Percentiles rank a stretch among this genome's conserved stretches.
phyloP scores from a whole-genome alignment of 352 stramenopile species.

The Phytophthora rubi region DNA sequence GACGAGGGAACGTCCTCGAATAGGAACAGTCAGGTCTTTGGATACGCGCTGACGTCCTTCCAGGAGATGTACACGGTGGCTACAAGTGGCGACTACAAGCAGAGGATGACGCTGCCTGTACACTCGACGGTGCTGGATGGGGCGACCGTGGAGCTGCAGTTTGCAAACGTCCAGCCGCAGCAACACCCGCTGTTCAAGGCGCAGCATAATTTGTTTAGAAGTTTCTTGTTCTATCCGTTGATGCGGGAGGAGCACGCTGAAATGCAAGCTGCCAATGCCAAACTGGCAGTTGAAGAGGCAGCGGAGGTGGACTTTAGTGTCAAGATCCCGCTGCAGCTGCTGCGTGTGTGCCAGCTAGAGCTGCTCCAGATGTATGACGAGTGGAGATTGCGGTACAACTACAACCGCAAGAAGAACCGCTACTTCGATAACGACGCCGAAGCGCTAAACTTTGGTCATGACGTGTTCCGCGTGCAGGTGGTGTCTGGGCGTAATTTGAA shows the following conservation, averaged over 20 bases:
- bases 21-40: conserved; percentile 71
- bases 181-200: conserved; percentile 56
- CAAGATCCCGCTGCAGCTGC: conserved; percentile 79
- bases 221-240: conserved; percentile 73
- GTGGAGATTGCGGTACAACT: conserved; percentile 83
- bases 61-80: conserved; percentile 78
- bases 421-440: conserved; percentile 85
- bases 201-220: conserved; percentile 61
- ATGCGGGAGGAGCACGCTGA: conserved; percentile 57
- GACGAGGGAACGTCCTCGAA: conserved; percentile 73
- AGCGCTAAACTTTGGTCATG: conserved; percentile 77
- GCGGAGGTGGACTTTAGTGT: conserved; percentile 82
- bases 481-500: conserved; percentile 64
- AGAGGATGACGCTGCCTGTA: conserved; percentile 72
- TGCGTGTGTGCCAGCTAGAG: conserved; percentile 75
- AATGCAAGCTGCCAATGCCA: conserved; percentile 55
- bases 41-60: conserved; percentile 78
- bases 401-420: conserved; percentile 73
- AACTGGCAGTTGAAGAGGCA: conserved; percentile 80
- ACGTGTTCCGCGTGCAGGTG: conserved; percentile 81
- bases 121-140: conserved; percentile 67
- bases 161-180: conserved; percentile 54
- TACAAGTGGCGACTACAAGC: conserved; percentile 60
- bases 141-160: conserved; percentile 69
- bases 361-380: conserved; percentile 74